Evolutionary conservation across 192 early-diverging fungal genomes (phyloP).

Genomic region (Dispira simplex): DNA sequence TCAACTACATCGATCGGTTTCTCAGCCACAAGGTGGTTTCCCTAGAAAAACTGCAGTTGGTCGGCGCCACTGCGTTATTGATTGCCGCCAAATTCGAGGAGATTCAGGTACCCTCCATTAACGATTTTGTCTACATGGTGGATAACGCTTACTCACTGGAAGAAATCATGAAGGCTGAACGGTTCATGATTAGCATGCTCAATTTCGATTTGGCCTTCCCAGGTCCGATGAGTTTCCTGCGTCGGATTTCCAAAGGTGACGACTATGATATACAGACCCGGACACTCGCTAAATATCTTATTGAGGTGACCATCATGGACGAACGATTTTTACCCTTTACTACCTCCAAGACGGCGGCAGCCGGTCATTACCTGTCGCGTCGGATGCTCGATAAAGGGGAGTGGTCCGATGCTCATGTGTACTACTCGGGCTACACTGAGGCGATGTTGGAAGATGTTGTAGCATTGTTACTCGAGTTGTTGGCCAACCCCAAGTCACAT

Average conservation of each 20-base stretch:
- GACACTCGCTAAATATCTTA: slow-evolving; percentile 89
- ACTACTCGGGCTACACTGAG: slow-evolving; percentile 70
- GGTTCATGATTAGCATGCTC: slow-evolving; percentile 78
- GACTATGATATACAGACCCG: slow-evolving; percentile 80
- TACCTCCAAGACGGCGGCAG: slow-evolving; percentile 63
- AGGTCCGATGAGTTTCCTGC: slow-evolving; percentile 78
- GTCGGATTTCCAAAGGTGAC: slow-evolving; percentile 78
- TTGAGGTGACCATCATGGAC: slow-evolving; percentile 86
- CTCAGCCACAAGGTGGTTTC: slow-evolving; percentile 73
- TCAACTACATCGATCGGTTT: slow-evolving; percentile 94
- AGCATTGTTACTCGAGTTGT: slow-evolving; percentile 52
- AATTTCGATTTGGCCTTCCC: slow-evolving; percentile 82
- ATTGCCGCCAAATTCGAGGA: slow-evolving; percentile 96
- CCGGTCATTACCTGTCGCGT: slow-evolving; percentile 63
- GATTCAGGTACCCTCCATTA: slow-evolving; percentile 60
- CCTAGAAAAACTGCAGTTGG: slow-evolving; percentile 76
- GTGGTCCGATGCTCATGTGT: slow-evolving; percentile 63
- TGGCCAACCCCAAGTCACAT: slow-evolving; percentile 31
- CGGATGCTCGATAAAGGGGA: slow-evolving; percentile 52
- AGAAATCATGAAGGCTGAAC: slow-evolving; percentile 83
- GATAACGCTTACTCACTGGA: slow-evolving; percentile 63
- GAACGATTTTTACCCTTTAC: slow-evolving; percentile 51
- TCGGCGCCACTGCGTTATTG: slow-evolving; percentile 80
- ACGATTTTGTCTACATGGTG: slow-evolving; percentile 75
- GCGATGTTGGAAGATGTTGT: slow-evolving; percentile 42